Conservation (phyloP, 345 rosid species). For the Salix caprea region DNA sequence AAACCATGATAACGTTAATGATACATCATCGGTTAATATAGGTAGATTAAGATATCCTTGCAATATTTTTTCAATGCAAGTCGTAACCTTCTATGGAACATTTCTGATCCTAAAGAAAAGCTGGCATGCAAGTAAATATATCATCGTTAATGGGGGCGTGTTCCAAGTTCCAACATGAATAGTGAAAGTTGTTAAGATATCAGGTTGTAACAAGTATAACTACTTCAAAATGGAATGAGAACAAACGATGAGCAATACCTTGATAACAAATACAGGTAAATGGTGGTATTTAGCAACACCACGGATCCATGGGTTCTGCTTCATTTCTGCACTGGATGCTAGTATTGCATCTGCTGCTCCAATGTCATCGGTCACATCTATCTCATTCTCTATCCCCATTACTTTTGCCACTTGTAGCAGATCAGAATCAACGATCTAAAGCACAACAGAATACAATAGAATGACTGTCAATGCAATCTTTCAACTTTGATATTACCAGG, state of each 20-base stretch:
- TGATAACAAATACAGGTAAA: slow-evolving; percentile 70
- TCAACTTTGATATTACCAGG: not conserved
- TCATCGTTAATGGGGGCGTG: not conserved
- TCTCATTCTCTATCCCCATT: slow-evolving; percentile 76
- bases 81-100: slow-evolving; percentile 1
- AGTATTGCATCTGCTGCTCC: slow-evolving; percentile 81
- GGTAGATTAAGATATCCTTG: not conserved
- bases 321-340: slow-evolving; percentile 67
- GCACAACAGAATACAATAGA: slow-evolving; percentile 15
- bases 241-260: slow-evolving; percentile 35
- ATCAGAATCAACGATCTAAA: slow-evolving; percentile 79
- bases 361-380: slow-evolving; percentile 76
- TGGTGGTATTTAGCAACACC: slow-evolving; percentile 79
- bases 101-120: not conserved
- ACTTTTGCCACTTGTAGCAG: slow-evolving; percentile 79
- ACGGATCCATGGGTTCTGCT: slow-evolving; percentile 78
- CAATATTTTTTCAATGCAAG: not conserved
- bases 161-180: not conserved
- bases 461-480: slow-evolving; percentile 3
- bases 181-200: not conserved
- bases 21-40: not conserved
- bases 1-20: not conserved
- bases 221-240: not conserved
- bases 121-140: not conserved
- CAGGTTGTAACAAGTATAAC: not conserved